Evolutionary conservation across 2,329 filamentous ascomycete genomes (phyloP), one percentile per base, ranked within the genome.

Genomic region (Xylaria sp.): DNA sequence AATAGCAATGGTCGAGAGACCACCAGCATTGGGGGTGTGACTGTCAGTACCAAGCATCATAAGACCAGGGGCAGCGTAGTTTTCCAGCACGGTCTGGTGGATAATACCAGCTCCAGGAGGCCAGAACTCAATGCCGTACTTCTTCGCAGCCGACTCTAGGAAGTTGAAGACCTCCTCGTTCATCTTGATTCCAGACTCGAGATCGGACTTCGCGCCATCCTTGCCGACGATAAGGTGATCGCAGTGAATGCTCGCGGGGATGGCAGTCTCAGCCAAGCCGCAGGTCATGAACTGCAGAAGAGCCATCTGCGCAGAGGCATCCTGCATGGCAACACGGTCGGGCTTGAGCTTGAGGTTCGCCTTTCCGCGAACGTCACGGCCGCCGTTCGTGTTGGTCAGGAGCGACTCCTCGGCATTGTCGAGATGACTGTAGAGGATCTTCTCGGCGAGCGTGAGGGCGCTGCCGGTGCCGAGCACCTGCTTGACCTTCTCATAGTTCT

Each of bases 11-110:
- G 91, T 92, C 67, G 90, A 92, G 57, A 97, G 80, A 60, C 94
- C 94, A 68, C 94, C 94, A n/a, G 91, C 94, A 72, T 97, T 99
- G 49, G 94, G 94, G 51, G 92, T 97, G 76, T 99, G 94, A 70
- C 91, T 96, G 76, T 99, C 94, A 35, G 94, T 99, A 58, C 94
- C 94, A 47, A 99, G 83, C 92, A 99, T 97, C 92, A 99, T 97
- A 68, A 97, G 77, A 54, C 94, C 94, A 18, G 94, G 94, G n/a
- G 93, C 86, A 39, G 92, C 90, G 73, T 99, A 99, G 78, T 99
- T 97, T 79, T 99, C 94, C 68, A 99, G 78, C 19, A 99, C 94
- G 55, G 91, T 96, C 82, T 99, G 94, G 77, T 99, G 94, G 66
- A 99, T 96, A 66, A 96, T 96, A 64, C 92, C 92, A 6, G 92